Conservation (phyloP, 139 green algal genomes). For the Raphidocelis subcapitata region DNA sequence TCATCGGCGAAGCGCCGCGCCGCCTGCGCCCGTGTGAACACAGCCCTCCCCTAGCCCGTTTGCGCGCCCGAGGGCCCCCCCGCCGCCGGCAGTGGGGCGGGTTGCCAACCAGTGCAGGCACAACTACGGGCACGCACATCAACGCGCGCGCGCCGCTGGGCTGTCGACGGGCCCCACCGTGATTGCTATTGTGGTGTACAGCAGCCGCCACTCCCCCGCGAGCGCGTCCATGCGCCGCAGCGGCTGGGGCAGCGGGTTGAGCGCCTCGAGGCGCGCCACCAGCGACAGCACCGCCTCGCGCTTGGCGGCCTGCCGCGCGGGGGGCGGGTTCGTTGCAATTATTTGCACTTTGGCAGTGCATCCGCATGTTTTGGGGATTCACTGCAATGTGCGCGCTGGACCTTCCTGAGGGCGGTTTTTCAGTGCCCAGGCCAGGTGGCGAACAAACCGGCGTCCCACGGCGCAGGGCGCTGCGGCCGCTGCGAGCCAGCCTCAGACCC, state of each 20-base stretch:
- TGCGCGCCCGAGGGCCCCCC: no score
- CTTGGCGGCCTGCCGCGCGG: constrained; percentile 42
- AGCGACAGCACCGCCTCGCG: constrained; percentile 39
- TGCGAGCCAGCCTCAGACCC: no score
- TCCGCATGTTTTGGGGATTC: no score
- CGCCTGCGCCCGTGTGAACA: not conserved
- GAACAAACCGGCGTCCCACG: no score
- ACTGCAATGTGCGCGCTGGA: no score
- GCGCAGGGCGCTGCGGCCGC: no score
- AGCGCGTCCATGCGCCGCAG: constrained; percentile 47
- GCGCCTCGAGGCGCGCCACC: constrained; percentile 50
- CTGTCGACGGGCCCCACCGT: constrained; percentile 34
- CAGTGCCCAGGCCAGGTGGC: no score
- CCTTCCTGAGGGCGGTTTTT: no score
- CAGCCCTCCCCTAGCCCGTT: not conserved
- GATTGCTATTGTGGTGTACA: constrained; percentile 84
- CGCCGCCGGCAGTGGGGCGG: not conserved
- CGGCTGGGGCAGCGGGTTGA: constrained; percentile 36
- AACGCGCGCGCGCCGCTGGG: not conserved
- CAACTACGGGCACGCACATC: not conserved
- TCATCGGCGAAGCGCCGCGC: not conserved
- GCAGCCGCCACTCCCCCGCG: constrained; percentile 63
- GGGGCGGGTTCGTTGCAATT: no score
- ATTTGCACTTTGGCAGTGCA: no score
- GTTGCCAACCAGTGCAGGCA: not conserved